Evolutionary conservation across 768 basidiomycete species (phyloP), one percentile per base, ranked within the genome.

Genomic region (Tulasnella sp.): DNA sequence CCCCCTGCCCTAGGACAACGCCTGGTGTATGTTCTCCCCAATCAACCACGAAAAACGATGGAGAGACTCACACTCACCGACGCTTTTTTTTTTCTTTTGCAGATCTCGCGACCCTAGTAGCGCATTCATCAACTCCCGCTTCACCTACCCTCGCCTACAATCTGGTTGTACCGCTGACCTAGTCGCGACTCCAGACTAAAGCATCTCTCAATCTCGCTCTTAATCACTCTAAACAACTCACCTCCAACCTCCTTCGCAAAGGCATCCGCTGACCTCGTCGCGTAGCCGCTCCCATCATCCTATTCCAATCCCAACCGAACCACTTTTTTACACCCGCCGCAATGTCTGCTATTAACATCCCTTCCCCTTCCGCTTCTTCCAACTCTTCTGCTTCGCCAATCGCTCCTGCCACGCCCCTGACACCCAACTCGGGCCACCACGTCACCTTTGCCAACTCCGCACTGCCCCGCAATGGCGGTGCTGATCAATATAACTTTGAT

Each of bases 71-170:
- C 54, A 22, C 54, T 42, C 42, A 29, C 31, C n/a, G 29, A 64
- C 58, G n/a, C 3, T 31, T 8, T 22, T 12, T 15, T 31, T 31
- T 64, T 64, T 39, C 34, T 71, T 38, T 72, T 71, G 49, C 81
- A 93, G 91, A 88, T 88, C 93, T 94, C 92, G 92, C 92, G 92
- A 94, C 93, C 93, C 93, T 94, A 93, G 90, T 45, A 73, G 74
- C 75, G 29, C 39, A 40, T 49, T 70, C 81, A 81, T 81, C 80
- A 38, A 71, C 77, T 72, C 54, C 72, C 76, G 76, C 70, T 79
- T 77, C 79, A 81, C 73, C 76, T 79, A 67, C 72, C 54, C 75
- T 49, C 38, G 71, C 72, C 38, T 64, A 31, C 82, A n/a, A 83
- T 83, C 82, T 77, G 85, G 83, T 85, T 85, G 84, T 83, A 84